These are phyloP conservation scores for Stagonosporopsis chrysanthemi DNA, from an alignment of 2,329 filamentous ascomycete genomes.

Conservation along the genomic window DNA sequence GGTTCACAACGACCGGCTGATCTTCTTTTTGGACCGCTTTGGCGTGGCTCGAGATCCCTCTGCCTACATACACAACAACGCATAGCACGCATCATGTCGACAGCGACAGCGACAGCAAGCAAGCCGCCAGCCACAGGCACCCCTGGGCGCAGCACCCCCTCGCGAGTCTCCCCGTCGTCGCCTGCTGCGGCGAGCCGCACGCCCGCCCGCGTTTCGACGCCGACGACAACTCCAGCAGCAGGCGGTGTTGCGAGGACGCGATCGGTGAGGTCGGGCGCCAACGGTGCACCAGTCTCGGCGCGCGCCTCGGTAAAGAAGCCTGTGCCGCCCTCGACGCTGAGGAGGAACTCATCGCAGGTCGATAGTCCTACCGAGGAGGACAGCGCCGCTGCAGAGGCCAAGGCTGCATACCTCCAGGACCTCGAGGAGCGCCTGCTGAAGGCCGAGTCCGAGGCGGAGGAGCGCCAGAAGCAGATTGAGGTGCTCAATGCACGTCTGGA, in stretches of 20 bases:
- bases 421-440: conserved; percentile 82
- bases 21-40: conserved; percentile 14
- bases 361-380: conserved; percentile 43
- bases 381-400: conserved; percentile 79
- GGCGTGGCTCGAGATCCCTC: conserved; percentile 3
- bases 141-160: conserved; percentile 33
- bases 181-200: conserved; percentile 45
- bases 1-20: conserved; percentile 13
- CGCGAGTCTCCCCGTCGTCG: conserved; percentile 38
- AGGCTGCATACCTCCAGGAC: conserved; percentile 80
- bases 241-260: conserved; percentile 42
- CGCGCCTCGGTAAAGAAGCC: conserved; percentile 50
- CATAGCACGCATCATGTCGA: conserved; percentile 37
- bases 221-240: conserved; percentile 38
- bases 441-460: conserved; percentile 78
- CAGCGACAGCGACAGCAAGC: conserved; percentile 45
- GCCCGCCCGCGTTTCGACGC: conserved; percentile 39
- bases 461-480: conserved; percentile 83
- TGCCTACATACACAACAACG: conserved; percentile 1
- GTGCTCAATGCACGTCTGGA: conserved; percentile 86
- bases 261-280: conserved; percentile 41
- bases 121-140: conserved; percentile 48
- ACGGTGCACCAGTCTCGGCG: conserved; percentile 50
- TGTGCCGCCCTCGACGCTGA: conserved; percentile 42
- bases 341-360: conserved; percentile 46